Evolutionary conservation across 208 protist species (phyloP).

Genomic region (Sergeia podlipaevii): DNA sequence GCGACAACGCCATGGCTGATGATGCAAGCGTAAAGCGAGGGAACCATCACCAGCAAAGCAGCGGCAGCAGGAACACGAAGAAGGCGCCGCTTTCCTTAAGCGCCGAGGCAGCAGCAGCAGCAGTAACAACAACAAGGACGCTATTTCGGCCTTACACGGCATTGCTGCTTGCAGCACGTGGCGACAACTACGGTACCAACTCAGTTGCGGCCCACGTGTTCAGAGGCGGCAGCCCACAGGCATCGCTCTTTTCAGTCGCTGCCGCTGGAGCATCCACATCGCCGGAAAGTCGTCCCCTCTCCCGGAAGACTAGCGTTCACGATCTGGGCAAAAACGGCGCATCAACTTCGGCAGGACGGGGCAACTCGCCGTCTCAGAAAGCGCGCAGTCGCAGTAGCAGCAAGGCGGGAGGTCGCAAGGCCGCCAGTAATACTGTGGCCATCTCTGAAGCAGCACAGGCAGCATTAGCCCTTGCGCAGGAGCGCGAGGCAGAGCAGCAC

Average conservation of each 20-base stretch:
- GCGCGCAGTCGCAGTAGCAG: not conserved
- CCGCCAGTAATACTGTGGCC: not conserved
- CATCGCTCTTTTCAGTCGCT: not conserved
- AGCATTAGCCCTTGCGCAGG: too few relatives aligned
- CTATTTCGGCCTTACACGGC: constrained; percentile 11
- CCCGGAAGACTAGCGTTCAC: not conserved
- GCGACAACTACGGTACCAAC: constrained; percentile 14
- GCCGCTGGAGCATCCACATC: not conserved
- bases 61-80: not conserved
- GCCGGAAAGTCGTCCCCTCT: not conserved
- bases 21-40: not conserved
- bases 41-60: not conserved
- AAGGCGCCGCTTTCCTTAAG: not conserved
- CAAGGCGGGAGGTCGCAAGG: not conserved
- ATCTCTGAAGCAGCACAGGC: not conserved
- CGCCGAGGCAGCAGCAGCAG: not conserved
- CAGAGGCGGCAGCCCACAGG: not conserved
- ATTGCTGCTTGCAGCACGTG: not conserved
- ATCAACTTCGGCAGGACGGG: not conserved
- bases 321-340: constrained; percentile 4
- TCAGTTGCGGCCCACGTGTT: not conserved
- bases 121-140: not conserved
- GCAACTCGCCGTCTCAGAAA: not conserved
- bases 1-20: not conserved
- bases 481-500: too few relatives aligned